phyloP scores from a whole-genome alignment of 2,329 filamentous ascomycete genomes.

The Shiraia sp. region DNA sequence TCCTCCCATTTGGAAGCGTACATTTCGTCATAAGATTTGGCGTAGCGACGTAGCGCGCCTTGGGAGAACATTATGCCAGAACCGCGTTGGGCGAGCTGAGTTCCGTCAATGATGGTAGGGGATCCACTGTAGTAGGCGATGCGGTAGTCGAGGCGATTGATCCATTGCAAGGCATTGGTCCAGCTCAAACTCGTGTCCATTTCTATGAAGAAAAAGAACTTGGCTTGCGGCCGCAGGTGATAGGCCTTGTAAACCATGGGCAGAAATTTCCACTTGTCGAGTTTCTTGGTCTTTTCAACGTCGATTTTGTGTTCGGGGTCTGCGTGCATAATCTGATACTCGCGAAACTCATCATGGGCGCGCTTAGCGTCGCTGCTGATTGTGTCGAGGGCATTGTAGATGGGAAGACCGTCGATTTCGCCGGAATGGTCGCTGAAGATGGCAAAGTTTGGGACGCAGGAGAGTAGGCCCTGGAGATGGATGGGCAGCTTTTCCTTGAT shows the following conservation, averaged over 20 bases:
- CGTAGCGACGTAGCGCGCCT: slow-evolving; percentile 42
- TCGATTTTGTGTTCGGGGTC: slow-evolving; percentile 49
- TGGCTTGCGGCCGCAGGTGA: slow-evolving; percentile 30
- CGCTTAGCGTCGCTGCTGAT: slow-evolving; percentile 41
- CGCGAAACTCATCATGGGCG: slow-evolving; percentile 53
- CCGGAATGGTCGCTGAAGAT: slow-evolving; percentile 63
- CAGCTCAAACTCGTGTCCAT: slow-evolving; percentile 41
- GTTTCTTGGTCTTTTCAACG: slow-evolving; percentile 51
- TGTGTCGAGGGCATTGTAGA: slow-evolving; percentile 56
- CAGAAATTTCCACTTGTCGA: slow-evolving; percentile 64
- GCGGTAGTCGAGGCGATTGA: slow-evolving; percentile 43
- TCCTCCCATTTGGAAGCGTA: slow-evolving; percentile 40
- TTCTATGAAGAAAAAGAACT: slow-evolving; percentile 43
- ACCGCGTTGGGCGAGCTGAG: slow-evolving; percentile 48
- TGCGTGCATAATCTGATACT: slow-evolving; percentile 54
- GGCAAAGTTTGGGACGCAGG: slow-evolving; percentile 59
- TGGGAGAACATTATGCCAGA: slow-evolving; percentile 50
- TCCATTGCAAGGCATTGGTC: slow-evolving; percentile 46
- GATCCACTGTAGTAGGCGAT: slow-evolving; percentile 50
- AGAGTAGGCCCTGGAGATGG: slow-evolving; percentile 59
- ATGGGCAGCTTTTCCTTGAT: slow-evolving; percentile 58
- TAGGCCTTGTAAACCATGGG: slow-evolving; percentile 58
- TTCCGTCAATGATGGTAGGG: slow-evolving; percentile 40
- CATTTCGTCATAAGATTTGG: slow-evolving; percentile 35
- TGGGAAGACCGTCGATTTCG: slow-evolving; percentile 55